phyloP scores from a whole-genome alignment of 2,329 filamentous ascomycete species.

The Ceratocystiopsis minuta region DNA sequence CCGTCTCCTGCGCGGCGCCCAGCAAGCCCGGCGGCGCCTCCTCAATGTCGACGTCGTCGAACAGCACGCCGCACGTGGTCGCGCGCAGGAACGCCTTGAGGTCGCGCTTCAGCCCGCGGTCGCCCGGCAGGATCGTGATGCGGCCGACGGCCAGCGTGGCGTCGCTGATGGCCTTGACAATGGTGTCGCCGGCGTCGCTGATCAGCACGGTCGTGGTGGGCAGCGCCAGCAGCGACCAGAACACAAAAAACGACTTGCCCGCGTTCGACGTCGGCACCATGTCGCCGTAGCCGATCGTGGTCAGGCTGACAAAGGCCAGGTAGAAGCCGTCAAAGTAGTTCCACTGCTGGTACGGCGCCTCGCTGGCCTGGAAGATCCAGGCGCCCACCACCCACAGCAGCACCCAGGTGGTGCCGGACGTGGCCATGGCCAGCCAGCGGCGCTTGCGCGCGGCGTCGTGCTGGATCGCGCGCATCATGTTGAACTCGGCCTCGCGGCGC shows the following conservation, averaged over 20 bases:
- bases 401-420: slow-evolving; percentile 51
- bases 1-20: slow-evolving; percentile 16
- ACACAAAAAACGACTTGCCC: slow-evolving; percentile 76
- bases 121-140: slow-evolving; percentile 42
- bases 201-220: slow-evolving; percentile 81
- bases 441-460: slow-evolving; percentile 42
- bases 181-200: slow-evolving; percentile 66
- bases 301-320: slow-evolving; percentile 66
- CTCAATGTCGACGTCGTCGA: slow-evolving; percentile 15
- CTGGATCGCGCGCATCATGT: slow-evolving; percentile 70
- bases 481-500: slow-evolving; percentile 52
- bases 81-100: slow-evolving; percentile 24
- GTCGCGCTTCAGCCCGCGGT: slow-evolving; percentile 28
- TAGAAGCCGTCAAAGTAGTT: slow-evolving; percentile 69
- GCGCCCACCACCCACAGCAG: slow-evolving; percentile 70
- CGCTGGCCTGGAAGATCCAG: slow-evolving; percentile 44
- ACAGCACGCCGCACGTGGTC: slow-evolving; percentile 26
- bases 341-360: slow-evolving; percentile 39
- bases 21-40: slow-evolving; percentile 24
- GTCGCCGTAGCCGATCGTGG: slow-evolving; percentile 82
- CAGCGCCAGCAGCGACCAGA: slow-evolving; percentile 74
- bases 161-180: slow-evolving; percentile 45
- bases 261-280: slow-evolving; percentile 57
- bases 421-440: slow-evolving; percentile 53
- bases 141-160: slow-evolving; percentile 37